Conservation (phyloP, 2,329 filamentous ascomycete genomes). For the Fusarium liriodendri region DNA sequence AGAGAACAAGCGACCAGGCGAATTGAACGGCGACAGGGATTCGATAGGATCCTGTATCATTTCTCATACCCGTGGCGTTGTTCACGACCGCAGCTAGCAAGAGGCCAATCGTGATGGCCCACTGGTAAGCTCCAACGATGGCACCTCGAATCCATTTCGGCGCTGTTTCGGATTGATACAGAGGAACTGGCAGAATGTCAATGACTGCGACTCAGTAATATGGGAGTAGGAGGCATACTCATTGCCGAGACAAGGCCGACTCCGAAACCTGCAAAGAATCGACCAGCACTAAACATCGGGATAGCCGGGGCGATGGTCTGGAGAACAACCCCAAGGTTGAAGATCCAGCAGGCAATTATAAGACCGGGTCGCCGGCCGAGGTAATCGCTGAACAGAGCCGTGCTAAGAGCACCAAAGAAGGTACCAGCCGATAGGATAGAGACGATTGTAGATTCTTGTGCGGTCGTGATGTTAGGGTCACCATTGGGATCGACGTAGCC, state of each 20-base stretch:
- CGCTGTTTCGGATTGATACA: not conserved
- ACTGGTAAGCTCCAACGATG: constrained; percentile 35
- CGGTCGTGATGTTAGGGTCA: constrained; percentile 56
- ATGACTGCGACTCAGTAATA: not conserved
- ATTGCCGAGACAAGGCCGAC: constrained; percentile 75
- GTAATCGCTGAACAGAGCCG: constrained; percentile 68
- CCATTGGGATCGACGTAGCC: constrained; percentile 36
- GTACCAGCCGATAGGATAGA: constrained; percentile 81
- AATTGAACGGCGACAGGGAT: constrained; percentile 70
- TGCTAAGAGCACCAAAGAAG: constrained; percentile 70
- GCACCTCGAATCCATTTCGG: constrained; percentile 33
- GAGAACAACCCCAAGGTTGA: constrained; percentile 71
- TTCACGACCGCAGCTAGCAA: constrained; percentile 29
- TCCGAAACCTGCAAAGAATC: constrained; percentile 76
- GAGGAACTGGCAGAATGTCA: not conserved
- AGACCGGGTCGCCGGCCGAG: constrained; percentile 72
- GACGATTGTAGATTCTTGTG: constrained; percentile 72
- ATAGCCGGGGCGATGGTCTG: constrained; percentile 70
- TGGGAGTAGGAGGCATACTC: constrained; percentile 45
- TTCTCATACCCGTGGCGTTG: constrained; percentile 21
- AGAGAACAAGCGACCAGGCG: constrained; percentile 82
- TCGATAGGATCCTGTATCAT: constrained; percentile 8
- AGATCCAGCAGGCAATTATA: constrained; percentile 68
- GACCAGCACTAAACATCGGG: constrained; percentile 72
- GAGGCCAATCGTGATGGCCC: constrained; percentile 36